Evolutionary conservation across 139 green algal genomes (phyloP).

Genomic region (Pseudopediastrum boryanum): DNA sequence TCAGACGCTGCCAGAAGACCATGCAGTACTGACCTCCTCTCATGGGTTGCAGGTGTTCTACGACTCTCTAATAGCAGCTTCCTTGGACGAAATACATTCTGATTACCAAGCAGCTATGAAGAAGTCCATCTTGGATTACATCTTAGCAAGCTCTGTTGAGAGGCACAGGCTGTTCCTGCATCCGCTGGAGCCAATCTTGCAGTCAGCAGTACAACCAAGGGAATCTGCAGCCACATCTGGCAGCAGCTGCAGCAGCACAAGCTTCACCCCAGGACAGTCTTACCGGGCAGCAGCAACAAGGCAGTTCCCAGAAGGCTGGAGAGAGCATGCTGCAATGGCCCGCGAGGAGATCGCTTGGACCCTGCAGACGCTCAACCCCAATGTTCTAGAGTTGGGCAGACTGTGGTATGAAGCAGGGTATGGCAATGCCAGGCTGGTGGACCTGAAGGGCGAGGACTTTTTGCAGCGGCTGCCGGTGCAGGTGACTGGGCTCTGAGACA

Average conservation of each 20-base stretch:
- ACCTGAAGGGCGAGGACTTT: conserved; percentile 55
- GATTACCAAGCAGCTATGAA: conserved; percentile 69
- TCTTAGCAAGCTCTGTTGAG: conserved; percentile 54
- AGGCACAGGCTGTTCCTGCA: conserved; percentile 59
- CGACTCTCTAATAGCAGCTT: conserved; percentile 53
- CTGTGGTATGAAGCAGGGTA: conserved; percentile 68
- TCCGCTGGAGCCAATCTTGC: conserved; percentile 57
- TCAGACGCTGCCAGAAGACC: background rate
- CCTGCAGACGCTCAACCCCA: conserved; percentile 75
- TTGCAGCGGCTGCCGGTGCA: conserved; percentile 55
- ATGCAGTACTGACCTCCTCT: background rate
- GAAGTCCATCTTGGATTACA: conserved; percentile 73
- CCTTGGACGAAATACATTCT: conserved; percentile 61
- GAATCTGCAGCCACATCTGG: conserved; percentile 11
- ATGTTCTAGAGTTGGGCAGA: conserved; percentile 68
- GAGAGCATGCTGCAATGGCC: conserved; percentile 56
- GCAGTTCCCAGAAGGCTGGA: conserved; percentile 57
- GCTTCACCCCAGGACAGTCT: too few species aligned
- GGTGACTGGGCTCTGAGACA: conserved; percentile 23
- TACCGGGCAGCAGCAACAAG: conserved; percentile 26
- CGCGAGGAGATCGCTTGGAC: conserved; percentile 75
- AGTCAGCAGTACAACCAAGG: background rate
- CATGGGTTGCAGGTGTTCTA: conserved; percentile 50
- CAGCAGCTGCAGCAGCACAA: background rate
- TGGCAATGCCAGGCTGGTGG: conserved; percentile 50